Evolutionary conservation across 352 stramenopile genomes (phyloP), one percentile per base, ranked within the genome.

Genomic region (Phytophthora europaea): DNA sequence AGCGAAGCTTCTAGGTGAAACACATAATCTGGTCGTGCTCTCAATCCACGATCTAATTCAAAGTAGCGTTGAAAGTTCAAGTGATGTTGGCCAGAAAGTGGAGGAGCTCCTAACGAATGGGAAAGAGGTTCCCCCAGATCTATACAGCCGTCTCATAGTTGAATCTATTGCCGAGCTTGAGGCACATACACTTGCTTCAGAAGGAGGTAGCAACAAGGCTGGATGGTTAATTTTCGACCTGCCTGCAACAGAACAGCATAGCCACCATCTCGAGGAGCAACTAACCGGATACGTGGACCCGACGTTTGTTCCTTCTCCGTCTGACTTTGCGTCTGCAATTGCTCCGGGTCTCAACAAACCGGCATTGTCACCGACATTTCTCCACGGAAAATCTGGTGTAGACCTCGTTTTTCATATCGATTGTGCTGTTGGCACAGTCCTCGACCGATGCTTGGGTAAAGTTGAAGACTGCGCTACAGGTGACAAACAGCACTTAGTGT

Each of bases 191-290:
- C 15, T 50, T 18, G 8, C 28, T 40, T 4, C 31, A 56, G 56
- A 52, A 47, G 15, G 38, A 62, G 78, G 9, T 26, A 34, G 6
- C 13, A 16, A 18, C n/a, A 79, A 75, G 48, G 58, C 71, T 61
- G 81, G 87, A 18, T 94, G 89, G 88, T 60, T 94, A 3, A 72
- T 95, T 38, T 86, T 88, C 47, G 89, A 92, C 62, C 65, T 95
- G 6, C 83, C 86, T 47, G 67, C 78, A 47, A 93, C 81, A 20
- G 62, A 72, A 8, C 67, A 65, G 10, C 82, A 96, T 47, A 73
- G 51, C 2, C 65, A 70, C 2, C 73, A 72, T 71, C 71, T 96
- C 16, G 85, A 94, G 48, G 68, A 91, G 31, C 40, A 76, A 20
- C 75, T 94, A 9, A 92, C 82, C 8, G 82, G 81, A 8, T 89